Evolutionary conservation across 495 filamentous ascomycete species (phyloP), one percentile per base, ranked within the genome.

Genomic region (Bathelium albidoporum): DNA sequence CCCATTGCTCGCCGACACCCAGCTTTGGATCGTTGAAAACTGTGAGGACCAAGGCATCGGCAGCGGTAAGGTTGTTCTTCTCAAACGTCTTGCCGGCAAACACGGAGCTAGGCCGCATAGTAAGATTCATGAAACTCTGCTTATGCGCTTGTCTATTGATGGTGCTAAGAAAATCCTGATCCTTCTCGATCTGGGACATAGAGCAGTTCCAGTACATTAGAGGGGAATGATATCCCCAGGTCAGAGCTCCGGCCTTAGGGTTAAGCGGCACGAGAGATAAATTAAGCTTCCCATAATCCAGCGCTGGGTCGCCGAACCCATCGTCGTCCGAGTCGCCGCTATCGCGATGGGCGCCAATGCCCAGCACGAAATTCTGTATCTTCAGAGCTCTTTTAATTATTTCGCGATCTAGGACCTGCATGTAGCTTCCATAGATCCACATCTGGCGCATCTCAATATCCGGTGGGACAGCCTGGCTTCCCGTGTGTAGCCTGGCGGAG

Each of bases 131-230:
- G 10, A 87, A 86, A 24, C 65, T 62, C 2, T 77, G 72, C 60
- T 78, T 76, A 1, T 72, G 73, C 29, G 81, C 78, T 32, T 72
- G 78, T 41, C 77, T 68, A 65, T 89, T 89, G 67, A 89, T 84
- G 2, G 87, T 89, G 10, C 72, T 71, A 10, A 88, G 71, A 34
- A 89, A 77, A 70, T 89, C 79, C 3, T 66, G 20, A 68, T 90
- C 87, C 36, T 70, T 69, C 29, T 76, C 69, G 61, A 90, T 81
- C 5, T 75, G 75, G 1, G 77, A 71, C 22, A 75, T 67, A 16
- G 83, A 87, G 66, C 84, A 86, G 44, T 83, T 82, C 87, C 87
- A 90, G 68, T 89, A 89, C 72, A 88, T 81, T 26, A 90, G 73
- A 26, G 87, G 87, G 12, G 87, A 89, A 68, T 90, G 87, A 66